These are phyloP conservation scores for Agrostemma githago DNA, from an alignment of 148 eudicot species.

Conservation along the genomic window DNA sequence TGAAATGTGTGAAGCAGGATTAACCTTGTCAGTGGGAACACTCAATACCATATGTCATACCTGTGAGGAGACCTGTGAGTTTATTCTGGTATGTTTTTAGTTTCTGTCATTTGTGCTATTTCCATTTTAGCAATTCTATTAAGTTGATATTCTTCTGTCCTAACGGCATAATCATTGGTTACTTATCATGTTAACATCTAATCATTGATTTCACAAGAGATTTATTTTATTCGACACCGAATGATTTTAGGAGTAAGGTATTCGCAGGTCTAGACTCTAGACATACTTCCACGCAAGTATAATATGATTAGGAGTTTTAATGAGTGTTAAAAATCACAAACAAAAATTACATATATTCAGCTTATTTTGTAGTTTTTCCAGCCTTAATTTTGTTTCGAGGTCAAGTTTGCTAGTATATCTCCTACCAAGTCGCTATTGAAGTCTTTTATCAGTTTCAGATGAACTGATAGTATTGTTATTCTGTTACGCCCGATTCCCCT, in stretches of 20 bases:
- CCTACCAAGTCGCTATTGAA: background rate
- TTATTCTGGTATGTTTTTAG: slow-evolving; percentile 52
- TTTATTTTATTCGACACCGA: background rate
- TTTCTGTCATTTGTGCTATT: background rate
- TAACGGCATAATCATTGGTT: background rate
- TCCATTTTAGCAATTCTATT: background rate
- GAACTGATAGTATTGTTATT: background rate
- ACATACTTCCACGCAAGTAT: background rate
- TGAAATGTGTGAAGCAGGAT: slow-evolving; percentile 56
- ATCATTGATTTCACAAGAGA: background rate
- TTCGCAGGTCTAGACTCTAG: background rate
- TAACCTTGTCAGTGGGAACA: slow-evolving; percentile 39
- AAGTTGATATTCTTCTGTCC: slow-evolving; percentile 1
- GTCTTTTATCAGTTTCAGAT: background rate
- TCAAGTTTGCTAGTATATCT: background rate
- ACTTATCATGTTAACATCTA: background rate
- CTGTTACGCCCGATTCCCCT: background rate
- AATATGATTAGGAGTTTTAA: background rate
- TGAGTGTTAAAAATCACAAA: background rate
- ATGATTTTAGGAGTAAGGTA: background rate
- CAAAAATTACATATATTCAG: background rate
- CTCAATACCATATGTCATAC: slow-evolving; percentile 57
- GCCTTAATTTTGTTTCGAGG: background rate
- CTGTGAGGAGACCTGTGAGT: slow-evolving; percentile 67
- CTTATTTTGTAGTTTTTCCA: background rate